phyloP scores from a whole-genome alignment of 2,329 filamentous ascomycete genomes.

The Ceratocystiopsis sp. region DNA sequence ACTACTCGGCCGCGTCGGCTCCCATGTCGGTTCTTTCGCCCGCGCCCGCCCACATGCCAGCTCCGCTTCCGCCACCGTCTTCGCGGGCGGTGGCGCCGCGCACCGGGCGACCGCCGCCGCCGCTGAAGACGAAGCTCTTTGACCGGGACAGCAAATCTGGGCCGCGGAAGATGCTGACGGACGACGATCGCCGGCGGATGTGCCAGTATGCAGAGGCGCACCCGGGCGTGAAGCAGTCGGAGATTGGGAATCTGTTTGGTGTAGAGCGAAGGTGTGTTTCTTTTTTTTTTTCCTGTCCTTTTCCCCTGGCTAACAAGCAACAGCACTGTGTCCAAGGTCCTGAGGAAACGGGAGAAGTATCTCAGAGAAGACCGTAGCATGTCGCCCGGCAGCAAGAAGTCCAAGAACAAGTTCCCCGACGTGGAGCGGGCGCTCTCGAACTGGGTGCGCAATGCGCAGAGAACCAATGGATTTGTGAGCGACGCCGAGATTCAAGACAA shows the following conservation, averaged over 20 bases:
- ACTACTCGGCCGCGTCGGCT: conserved; percentile 44
- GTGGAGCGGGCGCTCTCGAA: conserved; percentile 81
- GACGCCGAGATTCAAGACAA: conserved; percentile 77
- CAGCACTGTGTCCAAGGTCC: conserved; percentile 96
- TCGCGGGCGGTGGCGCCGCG: too few species aligned
- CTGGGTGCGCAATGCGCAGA: conserved; percentile 70
- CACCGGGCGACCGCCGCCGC: conserved; percentile 26
- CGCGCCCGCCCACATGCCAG: too few species aligned
- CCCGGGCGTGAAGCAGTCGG: conserved; percentile 81
- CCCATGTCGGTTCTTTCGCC: background rate
- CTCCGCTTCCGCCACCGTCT: too few species aligned
- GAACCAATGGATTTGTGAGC: conserved; percentile 54
- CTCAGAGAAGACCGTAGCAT: conserved; percentile 63
- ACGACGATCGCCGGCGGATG: conserved; percentile 81
- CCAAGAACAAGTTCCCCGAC: conserved; percentile 73
- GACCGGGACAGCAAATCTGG: conserved; percentile 38
- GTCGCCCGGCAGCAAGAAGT: conserved; percentile 57
- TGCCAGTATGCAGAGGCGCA: conserved; percentile 86
- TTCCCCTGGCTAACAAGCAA: conserved; percentile 1
- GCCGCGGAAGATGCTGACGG: conserved; percentile 74
- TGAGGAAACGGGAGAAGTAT: conserved; percentile 90
- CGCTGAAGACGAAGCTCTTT: conserved; percentile 24
- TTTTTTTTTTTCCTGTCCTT: background rate
- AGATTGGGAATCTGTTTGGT: conserved; percentile 89
- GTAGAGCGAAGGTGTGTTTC: conserved; percentile 77